These are phyloP conservation scores for Ophioceras dolichostomum DNA, from an alignment of 2,329 filamentous ascomycete genomes.

Conservation along the genomic window DNA sequence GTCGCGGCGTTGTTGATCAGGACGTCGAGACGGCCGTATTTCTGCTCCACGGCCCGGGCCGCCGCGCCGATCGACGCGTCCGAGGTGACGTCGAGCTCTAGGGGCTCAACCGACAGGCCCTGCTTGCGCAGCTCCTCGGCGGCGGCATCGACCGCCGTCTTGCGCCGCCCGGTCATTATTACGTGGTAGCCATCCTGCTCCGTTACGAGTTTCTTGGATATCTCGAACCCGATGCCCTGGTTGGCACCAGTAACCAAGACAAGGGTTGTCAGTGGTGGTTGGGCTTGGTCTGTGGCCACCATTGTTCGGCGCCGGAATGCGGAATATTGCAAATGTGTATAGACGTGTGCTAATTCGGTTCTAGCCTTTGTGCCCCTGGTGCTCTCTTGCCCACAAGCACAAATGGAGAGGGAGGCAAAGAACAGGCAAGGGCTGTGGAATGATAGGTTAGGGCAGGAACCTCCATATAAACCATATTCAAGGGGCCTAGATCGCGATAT, in stretches of 20 bases:
- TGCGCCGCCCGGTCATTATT: conserved; percentile 23
- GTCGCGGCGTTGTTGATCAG: conserved; percentile 20
- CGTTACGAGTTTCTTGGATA: conserved; percentile 22
- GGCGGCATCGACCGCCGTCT: conserved; percentile 20
- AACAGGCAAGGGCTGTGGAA: too few species aligned
- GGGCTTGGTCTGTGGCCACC: too few species aligned
- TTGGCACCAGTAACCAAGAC: conserved; percentile 16
- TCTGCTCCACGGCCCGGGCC: conserved; percentile 13
- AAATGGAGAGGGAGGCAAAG: too few species aligned
- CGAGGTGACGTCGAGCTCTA: conserved; percentile 27
- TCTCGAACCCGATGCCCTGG: conserved; percentile 28
- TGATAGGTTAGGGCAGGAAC: too few species aligned
- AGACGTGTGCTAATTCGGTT: too few species aligned
- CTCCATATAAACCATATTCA: too few species aligned
- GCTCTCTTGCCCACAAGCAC: too few species aligned
- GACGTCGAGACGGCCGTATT: conserved; percentile 20
- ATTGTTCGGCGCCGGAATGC: too few species aligned
- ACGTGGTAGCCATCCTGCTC: conserved; percentile 23
- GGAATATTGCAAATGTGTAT: too few species aligned
- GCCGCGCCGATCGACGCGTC: conserved; percentile 26
- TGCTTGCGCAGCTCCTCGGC: conserved; percentile 14
- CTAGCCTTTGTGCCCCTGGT: too few species aligned
- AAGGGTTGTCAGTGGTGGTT: neutral
- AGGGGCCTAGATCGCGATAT: too few species aligned
- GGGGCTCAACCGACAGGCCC: conserved; percentile 18